Base-by-base conservation (phyloP, 768 basidiomycete species). In the Postia placenta region DNA sequence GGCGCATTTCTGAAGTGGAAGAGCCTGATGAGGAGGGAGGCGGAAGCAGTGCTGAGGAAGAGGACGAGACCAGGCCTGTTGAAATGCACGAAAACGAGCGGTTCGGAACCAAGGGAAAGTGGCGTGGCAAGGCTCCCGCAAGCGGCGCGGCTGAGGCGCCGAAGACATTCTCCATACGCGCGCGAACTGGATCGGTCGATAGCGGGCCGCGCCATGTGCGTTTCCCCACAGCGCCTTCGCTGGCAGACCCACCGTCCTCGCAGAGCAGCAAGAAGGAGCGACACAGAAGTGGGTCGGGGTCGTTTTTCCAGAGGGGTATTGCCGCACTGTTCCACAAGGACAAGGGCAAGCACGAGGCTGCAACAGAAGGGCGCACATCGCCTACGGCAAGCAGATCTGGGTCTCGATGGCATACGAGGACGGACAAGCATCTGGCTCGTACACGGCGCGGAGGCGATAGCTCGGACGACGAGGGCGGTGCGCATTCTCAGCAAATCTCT, bases 31-130 rank as follows among this genome's bases (percentile, higher is more conserved):
- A 57, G 35, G 54, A 28, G 53, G 54, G 6, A 30, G 67, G 58
- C 6, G 67, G 66, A 4, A 65, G 69, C 47, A 70, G 68, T 35
- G 67, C 56, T 0, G 70, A 68, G 5, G 69, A 69, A 12, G 70
- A 67, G 5, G 69, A 68, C 7, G 57, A 60, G 6, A 54, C 59
- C 7, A 60, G 60, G 27, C 61, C 67, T n/a, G 52, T 75, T 11
- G 62, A 66, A 36, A 67, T 81, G 4, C 71, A 76, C n/a, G 81
- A 82, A 56, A 83, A 83, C 54, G 73, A 76, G 12, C 70, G 74
- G 22, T 81, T 78, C 49, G 60, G 68, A 23, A 45, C 46, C 22
- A 59, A 57, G 14, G 50, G 54, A 4, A 56, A 56, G 46, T 24
- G 40, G n/a, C 51, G 30, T 23, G 42, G 19, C 4, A 25, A 37